Base-by-base conservation (phyloP, 75 land plant species). In the Azolla pinnata region DNA sequence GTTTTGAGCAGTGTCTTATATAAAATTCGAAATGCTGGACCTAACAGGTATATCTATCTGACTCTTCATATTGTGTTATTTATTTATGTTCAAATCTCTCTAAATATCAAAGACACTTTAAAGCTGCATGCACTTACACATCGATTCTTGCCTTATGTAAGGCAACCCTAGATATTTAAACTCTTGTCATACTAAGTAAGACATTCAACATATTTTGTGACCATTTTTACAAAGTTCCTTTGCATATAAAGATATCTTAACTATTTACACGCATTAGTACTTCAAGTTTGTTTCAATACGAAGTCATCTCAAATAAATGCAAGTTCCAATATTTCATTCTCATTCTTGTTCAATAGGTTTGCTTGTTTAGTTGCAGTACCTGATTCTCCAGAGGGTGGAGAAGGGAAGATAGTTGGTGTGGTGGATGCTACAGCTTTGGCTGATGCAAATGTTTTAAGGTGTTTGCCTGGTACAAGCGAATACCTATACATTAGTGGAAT, bases 351-450 rank as follows among this genome's bases (percentile, higher is more conserved):
- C 50, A 29, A 19, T 86, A 93, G 98, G 75, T 93, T 83, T 74
- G 81, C 99, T 16, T 95, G 99, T 68, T 74, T 95, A 64, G 85
- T 95, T 32, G 97, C 96, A 20, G 83, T 83, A 65, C 46, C 85
- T 9, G 42, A 19, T 1, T 26, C 42, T n/a, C 29, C 31, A 1
- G 25, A 54, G 53, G 23, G 35, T 17, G 56, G 48, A 33, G 28
- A 62, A n/a, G 4, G 46, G 23, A 44, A 66, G 34, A 23, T 86
- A 25, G 86, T 83, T 10, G 99, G 99, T 2, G 88, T 86, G 0
- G 96, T 90, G 23, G 96, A 95, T 75, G 74, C 74, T 33, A 82
- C 99, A 47, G 99, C 83, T 1, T 50, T 69, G 57, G 67, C 64
- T 31, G 96, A 90, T 50, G 63, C 67, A 2, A 54, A 59, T 48